Evolutionary conservation across 1,284 basidiomycete species (phyloP).

Genomic region (Rhodotorula glutinis): DNA sequence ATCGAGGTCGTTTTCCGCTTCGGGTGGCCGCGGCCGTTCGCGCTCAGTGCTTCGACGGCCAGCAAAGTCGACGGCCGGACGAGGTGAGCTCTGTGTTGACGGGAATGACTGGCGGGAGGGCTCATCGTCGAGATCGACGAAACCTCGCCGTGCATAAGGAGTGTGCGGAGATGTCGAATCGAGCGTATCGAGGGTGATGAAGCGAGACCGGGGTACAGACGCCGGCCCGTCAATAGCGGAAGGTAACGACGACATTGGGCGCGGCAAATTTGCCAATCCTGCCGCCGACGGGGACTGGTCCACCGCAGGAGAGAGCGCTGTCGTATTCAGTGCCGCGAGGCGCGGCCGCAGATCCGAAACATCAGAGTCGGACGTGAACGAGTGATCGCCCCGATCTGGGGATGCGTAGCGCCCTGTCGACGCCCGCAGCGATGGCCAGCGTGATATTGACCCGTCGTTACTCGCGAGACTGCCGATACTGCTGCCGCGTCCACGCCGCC

Average conservation of each 20-base stretch:
- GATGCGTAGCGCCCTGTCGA: neutral
- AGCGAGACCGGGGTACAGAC: neutral
- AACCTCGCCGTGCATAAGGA: neutral
- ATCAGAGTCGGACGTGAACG: neutral
- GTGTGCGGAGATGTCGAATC: neutral
- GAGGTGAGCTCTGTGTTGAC: neutral
- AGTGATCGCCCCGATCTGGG: neutral
- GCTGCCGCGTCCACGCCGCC: conserved; percentile 11
- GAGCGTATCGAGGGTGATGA: neutral
- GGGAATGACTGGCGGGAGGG: neutral
- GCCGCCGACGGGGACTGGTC: neutral
- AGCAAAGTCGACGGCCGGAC: too few relatives aligned
- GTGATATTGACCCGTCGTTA: neutral
- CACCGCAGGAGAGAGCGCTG: neutral
- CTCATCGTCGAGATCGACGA: neutral
- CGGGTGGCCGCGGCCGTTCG: neutral
- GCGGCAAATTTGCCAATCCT: neutral
- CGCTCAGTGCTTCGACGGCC: neutral
- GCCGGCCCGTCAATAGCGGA: conserved; percentile 12
- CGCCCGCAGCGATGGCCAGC: neutral
- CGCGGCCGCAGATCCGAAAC: conserved; percentile 9
- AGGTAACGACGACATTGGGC: conserved; percentile 10
- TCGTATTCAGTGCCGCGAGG: conserved; percentile 9
- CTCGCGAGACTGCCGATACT: conserved; percentile 16
- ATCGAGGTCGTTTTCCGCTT: neutral